Conservation (phyloP, 2,329 filamentous ascomycete genomes). For the Penicillium sp. region DNA sequence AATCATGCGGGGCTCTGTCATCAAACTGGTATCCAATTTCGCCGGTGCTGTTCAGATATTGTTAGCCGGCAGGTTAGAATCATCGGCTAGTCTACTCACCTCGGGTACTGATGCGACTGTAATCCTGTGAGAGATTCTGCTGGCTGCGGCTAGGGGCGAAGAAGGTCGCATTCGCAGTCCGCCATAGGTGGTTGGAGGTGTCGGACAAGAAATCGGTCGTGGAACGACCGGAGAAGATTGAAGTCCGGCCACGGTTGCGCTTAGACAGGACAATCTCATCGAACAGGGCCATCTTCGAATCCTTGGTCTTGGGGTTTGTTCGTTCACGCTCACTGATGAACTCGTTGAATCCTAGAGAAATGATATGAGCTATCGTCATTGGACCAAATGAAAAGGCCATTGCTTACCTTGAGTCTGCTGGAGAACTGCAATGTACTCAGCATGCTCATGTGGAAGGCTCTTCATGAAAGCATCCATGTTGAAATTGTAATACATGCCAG, state of each 20-base stretch:
- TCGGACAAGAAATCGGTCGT: constrained; percentile 61
- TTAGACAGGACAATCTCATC: constrained; percentile 67
- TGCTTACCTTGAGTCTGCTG: constrained; percentile 62
- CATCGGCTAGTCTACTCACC: constrained; percentile 36
- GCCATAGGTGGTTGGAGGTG: constrained; percentile 64
- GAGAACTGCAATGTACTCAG: constrained; percentile 63
- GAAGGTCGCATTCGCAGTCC: constrained; percentile 60
- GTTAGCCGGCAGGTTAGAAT: constrained; percentile 31
- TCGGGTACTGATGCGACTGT: constrained; percentile 52
- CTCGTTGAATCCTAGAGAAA: constrained; percentile 56
- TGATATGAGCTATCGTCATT: not conserved
- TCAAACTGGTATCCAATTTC: constrained; percentile 79
- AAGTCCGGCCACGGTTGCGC: constrained; percentile 60
- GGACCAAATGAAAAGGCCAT: not conserved
- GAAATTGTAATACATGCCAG: constrained; percentile 63
- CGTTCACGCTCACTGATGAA: constrained; percentile 65
- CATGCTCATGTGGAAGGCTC: constrained; percentile 64
- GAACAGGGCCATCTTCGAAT: constrained; percentile 61
- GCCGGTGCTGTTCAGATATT: constrained; percentile 66
- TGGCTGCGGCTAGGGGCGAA: constrained; percentile 54
- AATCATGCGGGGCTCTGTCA: constrained; percentile 89
- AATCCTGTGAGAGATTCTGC: constrained; percentile 50
- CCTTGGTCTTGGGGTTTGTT: constrained; percentile 51
- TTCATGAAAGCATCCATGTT: constrained; percentile 67
- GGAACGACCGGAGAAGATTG: constrained; percentile 54